Evolutionary conservation across 2,329 filamentous ascomycete genomes (phyloP), one percentile per base, ranked within the genome.

Genomic region (Penicillium paneum): DNA sequence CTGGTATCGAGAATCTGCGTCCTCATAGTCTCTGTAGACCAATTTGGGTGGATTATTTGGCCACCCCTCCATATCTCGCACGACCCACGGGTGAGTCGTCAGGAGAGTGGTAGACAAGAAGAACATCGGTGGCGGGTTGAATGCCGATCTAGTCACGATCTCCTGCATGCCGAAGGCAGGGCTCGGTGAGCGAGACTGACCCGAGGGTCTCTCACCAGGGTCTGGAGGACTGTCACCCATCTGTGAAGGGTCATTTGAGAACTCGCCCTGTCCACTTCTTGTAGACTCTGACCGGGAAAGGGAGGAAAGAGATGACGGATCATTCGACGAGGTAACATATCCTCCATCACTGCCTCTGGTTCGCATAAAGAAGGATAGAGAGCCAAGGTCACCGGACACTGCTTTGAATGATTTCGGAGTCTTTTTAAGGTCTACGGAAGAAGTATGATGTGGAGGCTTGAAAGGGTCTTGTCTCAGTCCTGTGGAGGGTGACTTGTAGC

Each of bases 291-390:
- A 32, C 13, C 32, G 12, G 12, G 28, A 44, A 21, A 32, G 17
- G 1, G 28, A 44, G 12, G 28, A 44, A 21, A 32, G 17, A 1
- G 28, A 44, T 10, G 41, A 44, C 11, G 17, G 17, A 44, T 34
- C 29, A 12, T 32, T 19, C 28, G 24, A 64, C 15, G 55, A 59
- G 5, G 64, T 41, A 43, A 65, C 68, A 42, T 58, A 56, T 44
- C 61, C 69, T 50, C 70, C 72, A 2, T 55, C 54, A 7, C 31
- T 43, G 24, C 78, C 76, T 50, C 78, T 75, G 8, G 79, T 67
- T 46, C 77, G 71, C 72, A 84, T 79, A 59, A 82, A 84, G 28
- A 74, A 78, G 5, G 76, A 71, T 29, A 84, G 62, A 3, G 78
- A 77, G 8, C 68, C 69, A 1, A 58, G 76, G 76, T 61, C 78